Conservation (phyloP, 2,329 filamentous ascomycete genomes). For the Thielaviopsis punctulata region DNA sequence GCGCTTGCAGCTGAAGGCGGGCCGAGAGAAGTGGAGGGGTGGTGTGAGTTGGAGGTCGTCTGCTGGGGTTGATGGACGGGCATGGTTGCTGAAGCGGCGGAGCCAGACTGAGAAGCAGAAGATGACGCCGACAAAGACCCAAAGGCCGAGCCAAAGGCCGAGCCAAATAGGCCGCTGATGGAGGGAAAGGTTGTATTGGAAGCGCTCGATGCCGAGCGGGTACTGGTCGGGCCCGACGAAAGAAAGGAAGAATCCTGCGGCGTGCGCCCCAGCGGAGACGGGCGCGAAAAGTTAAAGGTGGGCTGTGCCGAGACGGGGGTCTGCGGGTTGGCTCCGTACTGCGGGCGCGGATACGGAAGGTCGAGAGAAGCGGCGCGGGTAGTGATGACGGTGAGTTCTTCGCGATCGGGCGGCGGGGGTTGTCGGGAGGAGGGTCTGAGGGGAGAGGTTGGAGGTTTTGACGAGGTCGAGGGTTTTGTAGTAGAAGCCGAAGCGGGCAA, state of each 20-base stretch:
- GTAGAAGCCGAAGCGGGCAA: too few species aligned
- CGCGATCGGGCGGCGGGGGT: slow-evolving; percentile 56
- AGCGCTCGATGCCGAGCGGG: slow-evolving; percentile 1
- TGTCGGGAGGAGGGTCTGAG: too few species aligned
- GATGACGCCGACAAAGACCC: too few species aligned
- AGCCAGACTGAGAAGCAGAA: too few species aligned
- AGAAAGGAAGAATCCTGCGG: slow-evolving; percentile 8
- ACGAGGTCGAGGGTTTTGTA: too few species aligned
- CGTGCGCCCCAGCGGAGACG: slow-evolving; percentile 10
- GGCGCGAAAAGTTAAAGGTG: slow-evolving; percentile 9
- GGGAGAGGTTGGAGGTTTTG: too few species aligned
- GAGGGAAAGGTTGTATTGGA: slow-evolving; percentile 32
- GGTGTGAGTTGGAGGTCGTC: slow-evolving; percentile 31
- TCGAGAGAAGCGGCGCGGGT: slow-evolving; percentile 18
- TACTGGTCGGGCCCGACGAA: slow-evolving; percentile 1
- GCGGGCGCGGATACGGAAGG: slow-evolving; percentile 8
- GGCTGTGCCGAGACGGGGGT: slow-evolving; percentile 8
- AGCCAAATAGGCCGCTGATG: slow-evolving; percentile 17
- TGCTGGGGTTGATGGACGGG: neutral
- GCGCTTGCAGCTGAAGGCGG: slow-evolving; percentile 23
- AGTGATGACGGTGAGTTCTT: slow-evolving; percentile 54
- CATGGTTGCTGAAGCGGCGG: neutral
- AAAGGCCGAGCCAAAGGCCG: neutral
- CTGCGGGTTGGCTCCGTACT: neutral
- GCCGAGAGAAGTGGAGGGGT: slow-evolving; percentile 21